These are phyloP conservation scores for Kitagawia praeruptora DNA, from an alignment of 129 eudicot genomes.

Conservation along the genomic window DNA sequence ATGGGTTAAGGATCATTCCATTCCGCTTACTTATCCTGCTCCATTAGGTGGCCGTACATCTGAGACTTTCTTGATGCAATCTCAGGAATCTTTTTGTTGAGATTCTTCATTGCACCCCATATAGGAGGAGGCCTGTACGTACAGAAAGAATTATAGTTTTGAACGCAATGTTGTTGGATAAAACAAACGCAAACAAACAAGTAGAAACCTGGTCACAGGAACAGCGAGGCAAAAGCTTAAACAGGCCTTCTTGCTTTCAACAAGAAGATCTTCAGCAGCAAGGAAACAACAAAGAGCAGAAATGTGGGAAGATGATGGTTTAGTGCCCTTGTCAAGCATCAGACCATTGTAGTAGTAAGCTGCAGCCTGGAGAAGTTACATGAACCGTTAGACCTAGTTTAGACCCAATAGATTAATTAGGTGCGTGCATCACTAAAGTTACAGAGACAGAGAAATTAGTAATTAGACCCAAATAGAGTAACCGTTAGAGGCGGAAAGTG, in stretches of 20 bases:
- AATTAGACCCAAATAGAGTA: no score
- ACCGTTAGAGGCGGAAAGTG: no score
- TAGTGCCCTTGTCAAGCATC: constrained; percentile 67
- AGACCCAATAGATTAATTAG: no score
- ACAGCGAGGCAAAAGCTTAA: constrained; percentile 66
- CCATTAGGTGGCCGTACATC: constrained; percentile 64
- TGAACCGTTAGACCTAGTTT: constrained; percentile 7
- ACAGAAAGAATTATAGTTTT: background rate
- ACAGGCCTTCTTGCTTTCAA: constrained; percentile 90
- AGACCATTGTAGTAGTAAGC: constrained; percentile 88
- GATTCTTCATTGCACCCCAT: constrained; percentile 91
- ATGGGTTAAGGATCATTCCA: background rate
- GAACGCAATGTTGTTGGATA: background rate
- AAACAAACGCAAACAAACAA: background rate
- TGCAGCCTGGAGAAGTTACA: constrained; percentile 49
- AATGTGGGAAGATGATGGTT: constrained; percentile 65
- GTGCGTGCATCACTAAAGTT: no score
- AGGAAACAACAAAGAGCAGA: constrained; percentile 70
- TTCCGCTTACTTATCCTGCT: constrained; percentile 70
- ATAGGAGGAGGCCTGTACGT: constrained; percentile 56
- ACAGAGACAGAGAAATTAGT: no score
- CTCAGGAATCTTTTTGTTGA: constrained; percentile 79
- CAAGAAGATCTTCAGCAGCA: constrained; percentile 68
- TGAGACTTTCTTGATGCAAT: constrained; percentile 70
- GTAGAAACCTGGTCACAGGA: constrained; percentile 71